A percentile compares a stretch with the other conserved stretches of the same genome.
Evolutionary conservation across 805 yeast genomes (phyloP).

Genomic region (Wickerhamomyces pijperi): DNA sequence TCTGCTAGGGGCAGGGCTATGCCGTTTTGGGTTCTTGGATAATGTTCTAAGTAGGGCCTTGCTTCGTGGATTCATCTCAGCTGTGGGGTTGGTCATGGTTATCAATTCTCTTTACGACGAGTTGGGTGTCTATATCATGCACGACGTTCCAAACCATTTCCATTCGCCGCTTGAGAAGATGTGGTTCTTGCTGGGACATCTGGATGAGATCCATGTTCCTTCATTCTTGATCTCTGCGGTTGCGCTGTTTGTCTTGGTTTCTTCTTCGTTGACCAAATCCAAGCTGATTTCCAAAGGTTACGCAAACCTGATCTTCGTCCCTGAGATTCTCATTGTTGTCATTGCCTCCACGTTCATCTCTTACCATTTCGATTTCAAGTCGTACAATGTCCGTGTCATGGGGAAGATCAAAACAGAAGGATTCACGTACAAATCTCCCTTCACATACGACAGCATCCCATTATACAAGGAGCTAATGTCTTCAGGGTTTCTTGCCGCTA

Average conservation of each 20-base stretch:
- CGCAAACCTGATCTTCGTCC: slow-evolving; percentile 50
- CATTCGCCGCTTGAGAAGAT: slow-evolving; percentile 68
- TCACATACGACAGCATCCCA: slow-evolving; percentile 32
- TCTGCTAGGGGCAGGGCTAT: slow-evolving; percentile 60
- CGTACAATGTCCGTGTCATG: slow-evolving; percentile 51
- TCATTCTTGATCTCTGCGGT: slow-evolving; percentile 50
- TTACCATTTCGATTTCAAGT: slow-evolving; percentile 39
- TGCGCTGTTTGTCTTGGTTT: slow-evolving; percentile 35
- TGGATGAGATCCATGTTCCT: slow-evolving; percentile 36
- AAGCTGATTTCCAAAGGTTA: slow-evolving; percentile 18
- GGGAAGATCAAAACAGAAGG: slow-evolving; percentile 52
- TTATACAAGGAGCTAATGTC: slow-evolving; percentile 45
- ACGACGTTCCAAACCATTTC: slow-evolving; percentile 37
- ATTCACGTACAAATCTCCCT: slow-evolving; percentile 46
- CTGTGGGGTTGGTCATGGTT: slow-evolving; percentile 78
- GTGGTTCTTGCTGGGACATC: slow-evolving; percentile 41
- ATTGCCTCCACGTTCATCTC: slow-evolving; percentile 50
- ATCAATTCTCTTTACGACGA: slow-evolving; percentile 64
- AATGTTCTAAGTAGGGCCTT: slow-evolving; percentile 69
- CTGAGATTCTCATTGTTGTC: slow-evolving; percentile 69
- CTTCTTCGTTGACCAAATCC: slow-evolving; percentile 32
- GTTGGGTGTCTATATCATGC: slow-evolving; percentile 50
- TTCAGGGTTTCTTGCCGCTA: slow-evolving; percentile 69
- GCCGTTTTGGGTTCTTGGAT: slow-evolving; percentile 80
- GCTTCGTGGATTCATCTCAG: slow-evolving; percentile 73